These are phyloP conservation scores for Butyriboletus loyo DNA, from an alignment of 768 basidiomycete species.

Conservation along the genomic window DNA sequence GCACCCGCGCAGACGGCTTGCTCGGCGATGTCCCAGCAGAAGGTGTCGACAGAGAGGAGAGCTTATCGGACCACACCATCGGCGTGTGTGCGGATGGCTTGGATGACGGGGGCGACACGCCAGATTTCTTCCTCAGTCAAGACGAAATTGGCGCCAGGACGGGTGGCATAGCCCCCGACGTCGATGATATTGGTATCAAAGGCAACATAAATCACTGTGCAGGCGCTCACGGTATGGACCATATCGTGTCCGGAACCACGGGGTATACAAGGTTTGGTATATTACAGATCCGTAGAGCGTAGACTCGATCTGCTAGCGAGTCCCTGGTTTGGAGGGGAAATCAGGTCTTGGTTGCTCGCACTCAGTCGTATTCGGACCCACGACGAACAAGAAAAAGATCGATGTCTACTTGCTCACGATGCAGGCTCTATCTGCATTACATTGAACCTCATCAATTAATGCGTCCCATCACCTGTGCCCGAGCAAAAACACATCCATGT, in stretches of 20 bases:
- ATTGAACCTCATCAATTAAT: no score
- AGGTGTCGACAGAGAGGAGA: slow-evolving; percentile 29
- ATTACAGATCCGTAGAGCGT: no score
- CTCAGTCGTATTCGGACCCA: no score
- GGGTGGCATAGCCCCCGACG: slow-evolving; percentile 91
- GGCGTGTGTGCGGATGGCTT: slow-evolving; percentile 46
- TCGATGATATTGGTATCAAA: slow-evolving; percentile 79
- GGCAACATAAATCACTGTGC: slow-evolving; percentile 44
- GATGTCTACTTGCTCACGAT: no score
- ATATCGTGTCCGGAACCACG: slow-evolving; percentile 67
- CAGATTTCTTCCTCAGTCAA: slow-evolving; percentile 63
- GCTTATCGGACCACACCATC: slow-evolving; percentile 5
- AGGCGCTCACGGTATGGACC: slow-evolving; percentile 51
- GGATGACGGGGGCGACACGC: slow-evolving; percentile 71
- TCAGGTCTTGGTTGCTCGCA: no score
- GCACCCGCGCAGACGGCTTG: slow-evolving; percentile 64
- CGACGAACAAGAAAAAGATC: no score
- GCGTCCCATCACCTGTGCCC: no score
- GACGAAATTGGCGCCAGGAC: slow-evolving; percentile 73
- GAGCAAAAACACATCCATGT: no score
- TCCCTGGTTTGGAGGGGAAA: no score
- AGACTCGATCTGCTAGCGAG: no score
- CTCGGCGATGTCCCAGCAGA: slow-evolving; percentile 20
- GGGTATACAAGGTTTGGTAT: slow-evolving; percentile 89
- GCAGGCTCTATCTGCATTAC: no score